Evolutionary conservation across 768 basidiomycete genomes (phyloP), one percentile per base, ranked within the genome.

Genomic region (Suillus alpinus): DNA sequence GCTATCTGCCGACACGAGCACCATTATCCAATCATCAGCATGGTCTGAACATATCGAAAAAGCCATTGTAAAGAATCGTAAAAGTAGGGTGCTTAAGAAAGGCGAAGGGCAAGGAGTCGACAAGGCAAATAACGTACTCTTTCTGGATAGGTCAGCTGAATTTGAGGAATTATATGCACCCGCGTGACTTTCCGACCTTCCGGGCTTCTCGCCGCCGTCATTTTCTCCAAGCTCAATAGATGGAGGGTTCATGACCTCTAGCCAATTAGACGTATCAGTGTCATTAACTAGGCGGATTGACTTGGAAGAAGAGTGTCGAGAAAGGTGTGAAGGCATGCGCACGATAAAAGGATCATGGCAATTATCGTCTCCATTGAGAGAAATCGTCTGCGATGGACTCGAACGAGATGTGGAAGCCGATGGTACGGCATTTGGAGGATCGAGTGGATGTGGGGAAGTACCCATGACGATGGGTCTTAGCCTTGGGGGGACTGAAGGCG

Each of bases 341-440:
- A 83, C 76, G 56, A 83, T 71, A 62, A 83, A 80, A 3, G 82
- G 75, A 70, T 85, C 80, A 43, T 77, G 73, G 23, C 69, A 62
- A 29, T 52, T 52, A 47, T 67, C 43, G 60, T 69, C 69, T 55
- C 63, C 60, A 9, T 68, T 65, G n/a, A 68, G 59, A 20, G 39
- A 39, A 39, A 3, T 18, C 23, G 59, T 10, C 6, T 46, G 55
- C 20, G 43, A 47, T n/a, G 53, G 23, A 46, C 39, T 32, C 20
- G 58, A 59, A 43, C 39, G 26, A 31, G 63, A 51, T 8, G 50
- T 52, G 36, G 65, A 59, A 31, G 65, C 43, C 20, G 51, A 47
- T 60, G 59, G 29, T 4, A 34, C 8, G n/a, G 37, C 9, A 36
- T 43, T 41, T 16, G 51, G 20, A 18, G 12, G 1, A 32, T 59